phyloP scores from a whole-genome alignment of 768 basidiomycete species.

The Goffeauzyma gilvescens region DNA sequence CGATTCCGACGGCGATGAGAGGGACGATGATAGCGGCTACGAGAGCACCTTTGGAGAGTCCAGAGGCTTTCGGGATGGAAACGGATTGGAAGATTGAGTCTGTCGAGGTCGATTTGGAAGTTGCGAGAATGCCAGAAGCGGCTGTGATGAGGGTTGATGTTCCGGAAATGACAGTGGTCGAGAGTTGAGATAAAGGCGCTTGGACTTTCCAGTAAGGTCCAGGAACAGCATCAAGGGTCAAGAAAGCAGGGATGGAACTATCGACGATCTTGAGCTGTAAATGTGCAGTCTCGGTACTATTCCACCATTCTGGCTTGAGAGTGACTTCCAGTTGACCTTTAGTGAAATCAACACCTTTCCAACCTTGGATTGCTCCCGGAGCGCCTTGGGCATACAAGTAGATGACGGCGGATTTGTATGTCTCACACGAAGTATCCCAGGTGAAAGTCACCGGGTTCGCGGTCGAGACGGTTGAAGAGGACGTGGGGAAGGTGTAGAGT shows the following conservation, averaged over 20 bases:
- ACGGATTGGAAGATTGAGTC: conserved; percentile 22
- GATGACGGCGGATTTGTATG: conserved; percentile 24
- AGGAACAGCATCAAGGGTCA: conserved; percentile 19
- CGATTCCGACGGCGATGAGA: conserved; percentile 17
- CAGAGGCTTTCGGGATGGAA: conserved; percentile 8
- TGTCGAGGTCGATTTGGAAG: conserved; percentile 15
- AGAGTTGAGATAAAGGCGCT: conserved; percentile 19
- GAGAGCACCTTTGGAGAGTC: conserved; percentile 26
- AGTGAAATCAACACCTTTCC: conserved; percentile 17
- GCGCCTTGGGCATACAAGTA: conserved; percentile 26
- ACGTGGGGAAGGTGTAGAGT: conserved; percentile 29
- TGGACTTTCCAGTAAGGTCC: conserved; percentile 31
- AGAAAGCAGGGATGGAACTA: conserved; percentile 15
- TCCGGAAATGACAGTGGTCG: conserved; percentile 18
- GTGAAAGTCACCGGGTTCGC: conserved; percentile 21
- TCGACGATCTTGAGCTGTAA: conserved; percentile 30
- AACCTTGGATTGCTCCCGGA: conserved; percentile 27
- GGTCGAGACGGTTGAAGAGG: conserved; percentile 15
- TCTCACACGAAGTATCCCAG: conserved; percentile 31
- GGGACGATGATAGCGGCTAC: conserved; percentile 31
- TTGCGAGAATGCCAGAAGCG: conserved; percentile 15
- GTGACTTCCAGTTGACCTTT: conserved; percentile 18
- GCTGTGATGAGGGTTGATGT: conserved; percentile 18
- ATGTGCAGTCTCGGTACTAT: conserved; percentile 23
- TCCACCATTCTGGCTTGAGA: conserved; percentile 33